phyloP scores from a whole-genome alignment of 2,329 filamentous ascomycete species.

The Helotiales sp. region DNA sequence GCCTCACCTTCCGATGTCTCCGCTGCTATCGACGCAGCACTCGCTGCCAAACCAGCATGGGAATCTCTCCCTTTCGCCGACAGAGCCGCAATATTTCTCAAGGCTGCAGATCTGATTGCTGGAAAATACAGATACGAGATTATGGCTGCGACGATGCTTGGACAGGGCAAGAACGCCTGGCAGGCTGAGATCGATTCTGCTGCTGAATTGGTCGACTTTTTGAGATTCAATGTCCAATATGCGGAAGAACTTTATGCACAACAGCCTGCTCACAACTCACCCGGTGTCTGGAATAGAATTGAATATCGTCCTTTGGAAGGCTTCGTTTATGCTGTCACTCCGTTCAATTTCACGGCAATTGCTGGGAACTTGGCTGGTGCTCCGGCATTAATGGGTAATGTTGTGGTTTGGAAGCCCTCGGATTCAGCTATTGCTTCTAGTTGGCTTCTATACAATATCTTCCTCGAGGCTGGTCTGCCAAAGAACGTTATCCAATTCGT shows the following conservation, averaged over 20 bases:
- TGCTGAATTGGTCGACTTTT: slow-evolving; percentile 88
- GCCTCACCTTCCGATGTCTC: slow-evolving; percentile 76
- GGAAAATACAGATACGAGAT: slow-evolving; percentile 96
- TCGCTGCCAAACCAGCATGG: slow-evolving; percentile 86
- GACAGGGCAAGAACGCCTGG: slow-evolving; percentile 98
- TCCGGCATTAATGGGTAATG: slow-evolving; percentile 88
- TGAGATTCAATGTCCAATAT: slow-evolving; percentile 92
- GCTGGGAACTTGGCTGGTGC: slow-evolving; percentile 82
- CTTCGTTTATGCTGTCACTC: slow-evolving; percentile 91
- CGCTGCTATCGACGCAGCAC: slow-evolving; percentile 77
- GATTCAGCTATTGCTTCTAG: slow-evolving; percentile 86
- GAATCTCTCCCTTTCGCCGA: slow-evolving; percentile 85
- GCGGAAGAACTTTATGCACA: slow-evolving; percentile 87
- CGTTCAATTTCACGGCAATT: slow-evolving; percentile 98
- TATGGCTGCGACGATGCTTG: slow-evolving; percentile 94
- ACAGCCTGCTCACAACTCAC: slow-evolving; percentile 80
- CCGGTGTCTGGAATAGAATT: slow-evolving; percentile 87
- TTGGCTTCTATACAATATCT: slow-evolving; percentile 86
- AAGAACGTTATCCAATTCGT: slow-evolving; percentile 91
- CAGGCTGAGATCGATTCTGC: slow-evolving; percentile 98
- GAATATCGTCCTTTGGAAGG: slow-evolving; percentile 90
- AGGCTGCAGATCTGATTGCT: slow-evolving; percentile 87
- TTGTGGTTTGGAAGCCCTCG: slow-evolving; percentile 96
- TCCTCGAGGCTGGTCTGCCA: slow-evolving; percentile 87
- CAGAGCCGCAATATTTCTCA: slow-evolving; percentile 89